Evolutionary conservation across 371 early-diverging fungal species (phyloP), one percentile per base, ranked within the genome.

Genomic region (Fennellomyces sp.): DNA sequence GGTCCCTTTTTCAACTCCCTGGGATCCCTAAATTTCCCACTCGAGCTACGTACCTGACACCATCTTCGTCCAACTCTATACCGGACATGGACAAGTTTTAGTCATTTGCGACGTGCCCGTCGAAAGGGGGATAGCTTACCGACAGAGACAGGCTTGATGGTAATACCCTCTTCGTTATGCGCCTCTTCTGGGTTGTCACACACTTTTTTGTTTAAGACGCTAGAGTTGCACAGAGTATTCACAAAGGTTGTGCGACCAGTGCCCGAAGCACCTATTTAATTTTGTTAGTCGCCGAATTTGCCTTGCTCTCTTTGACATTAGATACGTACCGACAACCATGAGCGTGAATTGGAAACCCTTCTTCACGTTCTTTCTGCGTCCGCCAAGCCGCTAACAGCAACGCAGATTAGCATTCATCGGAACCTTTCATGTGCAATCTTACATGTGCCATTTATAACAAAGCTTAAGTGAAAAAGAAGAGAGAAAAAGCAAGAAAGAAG

Each of bases 171-270:
- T 69, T 95, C 96, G 42, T 94, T 89, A 62, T 89, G 89, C 33
- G 97, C 91, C 30, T 91, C 91, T 71, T 94, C 94, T 47, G 93
- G 89, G 61, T 85, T 80, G 33, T 90, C 91, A 45, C 85, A 86
- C 56, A 87, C 89, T 33, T 89, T 86, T 35, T 91, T 78, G 36
- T 85, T 73, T 39, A 91, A 74, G 13, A 93, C 91, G 36, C 76
- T 74, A 48, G 86, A 85, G 63, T 91, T 89, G 69, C 92, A 99
- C 48, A 99, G 85, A 10, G 99, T 97, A 83, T 99, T 99, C 56
- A 99, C 88, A 74, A 99, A 97, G 3, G 99, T 99, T 21, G 97
- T 89, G 59, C 99, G 94, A 21, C 99, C 99, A 42, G 97, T 86
- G 47, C 99, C 99, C 53, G 93, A 88, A 21, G 92, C 80, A 42